A percentile compares a stretch with the other conserved stretches of the same genome.
These are phyloP conservation scores for Pyrenophora seminiperda DNA, from an alignment of 2,329 filamentous ascomycete genomes.

Conservation along the genomic window DNA sequence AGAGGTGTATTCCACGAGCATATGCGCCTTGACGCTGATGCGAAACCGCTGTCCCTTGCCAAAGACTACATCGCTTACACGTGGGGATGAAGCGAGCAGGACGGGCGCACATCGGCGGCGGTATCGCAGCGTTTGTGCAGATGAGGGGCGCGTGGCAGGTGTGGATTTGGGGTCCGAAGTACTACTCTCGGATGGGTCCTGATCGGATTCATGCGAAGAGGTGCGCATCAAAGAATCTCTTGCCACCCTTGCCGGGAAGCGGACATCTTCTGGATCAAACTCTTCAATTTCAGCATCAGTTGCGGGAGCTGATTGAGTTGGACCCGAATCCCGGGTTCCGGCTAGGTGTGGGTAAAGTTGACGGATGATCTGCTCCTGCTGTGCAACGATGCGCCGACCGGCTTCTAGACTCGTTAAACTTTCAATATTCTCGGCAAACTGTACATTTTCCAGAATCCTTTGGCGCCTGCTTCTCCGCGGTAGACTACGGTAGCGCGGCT, in stretches of 20 bases:
- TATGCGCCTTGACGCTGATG: slow-evolving; percentile 51
- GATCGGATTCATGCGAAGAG: slow-evolving; percentile 29
- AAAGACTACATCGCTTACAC: slow-evolving; percentile 55
- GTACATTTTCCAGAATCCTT: slow-evolving; percentile 41
- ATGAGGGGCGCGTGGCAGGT: slow-evolving; percentile 37
- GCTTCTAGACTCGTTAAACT: slow-evolving; percentile 36
- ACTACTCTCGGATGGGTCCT: slow-evolving; percentile 25
- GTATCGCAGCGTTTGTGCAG: slow-evolving; percentile 51
- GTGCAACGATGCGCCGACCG: slow-evolving; percentile 50
- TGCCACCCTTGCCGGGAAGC: slow-evolving; percentile 35
- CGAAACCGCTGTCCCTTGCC: slow-evolving; percentile 50
- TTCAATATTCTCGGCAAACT: slow-evolving; percentile 41
- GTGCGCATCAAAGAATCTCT: slow-evolving; percentile 18
- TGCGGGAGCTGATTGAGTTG: slow-evolving; percentile 17
- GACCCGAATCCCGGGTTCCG: slow-evolving; percentile 13
- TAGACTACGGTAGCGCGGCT: slow-evolving; percentile 54
- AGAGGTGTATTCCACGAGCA: slow-evolving; percentile 50
- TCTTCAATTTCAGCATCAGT: slow-evolving; percentile 44
- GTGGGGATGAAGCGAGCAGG: slow-evolving; percentile 50
- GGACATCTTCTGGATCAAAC: slow-evolving; percentile 47
- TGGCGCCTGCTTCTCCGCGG: slow-evolving; percentile 51
- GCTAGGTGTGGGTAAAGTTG: slow-evolving; percentile 54
- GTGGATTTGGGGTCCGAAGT: slow-evolving; percentile 42
- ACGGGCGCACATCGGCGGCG: slow-evolving; percentile 55
- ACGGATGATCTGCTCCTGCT: slow-evolving; percentile 56